These are phyloP conservation scores for Salvia splendens DNA, from an alignment of 257 asterid species.

Conservation along the genomic window DNA sequence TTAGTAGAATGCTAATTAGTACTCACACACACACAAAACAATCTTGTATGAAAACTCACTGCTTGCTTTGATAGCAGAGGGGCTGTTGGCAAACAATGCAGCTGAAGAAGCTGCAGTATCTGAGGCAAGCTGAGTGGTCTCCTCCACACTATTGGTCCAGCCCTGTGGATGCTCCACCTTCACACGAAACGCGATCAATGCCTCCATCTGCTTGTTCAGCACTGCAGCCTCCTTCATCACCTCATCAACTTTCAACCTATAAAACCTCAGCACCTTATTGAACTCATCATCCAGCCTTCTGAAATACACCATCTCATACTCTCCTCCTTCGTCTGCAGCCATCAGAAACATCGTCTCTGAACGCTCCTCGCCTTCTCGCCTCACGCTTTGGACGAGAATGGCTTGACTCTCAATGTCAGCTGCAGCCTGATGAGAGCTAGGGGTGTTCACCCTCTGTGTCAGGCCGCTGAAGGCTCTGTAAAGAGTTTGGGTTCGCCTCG, in stretches of 20 bases:
- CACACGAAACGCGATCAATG: slow-evolving; percentile 47
- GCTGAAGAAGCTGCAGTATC: slow-evolving; percentile 43
- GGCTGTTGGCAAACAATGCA: slow-evolving; percentile 40
- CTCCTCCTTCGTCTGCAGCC: slow-evolving; percentile 44
- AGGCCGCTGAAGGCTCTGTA: slow-evolving; percentile 58
- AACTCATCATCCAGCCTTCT: slow-evolving; percentile 47
- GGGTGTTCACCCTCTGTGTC: slow-evolving; percentile 13
- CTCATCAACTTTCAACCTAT: slow-evolving; percentile 43
- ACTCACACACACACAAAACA: too few species aligned
- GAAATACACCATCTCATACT: slow-evolving; percentile 43
- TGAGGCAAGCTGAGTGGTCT: slow-evolving; percentile 36
- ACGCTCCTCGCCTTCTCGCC: slow-evolving; percentile 29
- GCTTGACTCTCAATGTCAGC: slow-evolving; percentile 35
- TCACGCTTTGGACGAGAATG: slow-evolving; percentile 34
- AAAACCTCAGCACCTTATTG: slow-evolving; percentile 46
- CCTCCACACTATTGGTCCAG: slow-evolving; percentile 37
- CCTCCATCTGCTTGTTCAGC: slow-evolving; percentile 56
- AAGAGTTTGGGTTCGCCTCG: slow-evolving; percentile 29
- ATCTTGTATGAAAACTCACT: slow-evolving; percentile 37
- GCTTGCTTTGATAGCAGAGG: slow-evolving; percentile 37
- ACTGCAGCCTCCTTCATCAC: slow-evolving; percentile 47
- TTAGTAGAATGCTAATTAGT: too few species aligned
- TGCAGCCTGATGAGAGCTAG: slow-evolving; percentile 4
- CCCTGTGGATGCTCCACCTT: slow-evolving; percentile 47
- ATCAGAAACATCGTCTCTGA: slow-evolving; percentile 42